Evolutionary conservation across 495 filamentous ascomycete genomes (phyloP).

Genomic region (Penicillium soppii): DNA sequence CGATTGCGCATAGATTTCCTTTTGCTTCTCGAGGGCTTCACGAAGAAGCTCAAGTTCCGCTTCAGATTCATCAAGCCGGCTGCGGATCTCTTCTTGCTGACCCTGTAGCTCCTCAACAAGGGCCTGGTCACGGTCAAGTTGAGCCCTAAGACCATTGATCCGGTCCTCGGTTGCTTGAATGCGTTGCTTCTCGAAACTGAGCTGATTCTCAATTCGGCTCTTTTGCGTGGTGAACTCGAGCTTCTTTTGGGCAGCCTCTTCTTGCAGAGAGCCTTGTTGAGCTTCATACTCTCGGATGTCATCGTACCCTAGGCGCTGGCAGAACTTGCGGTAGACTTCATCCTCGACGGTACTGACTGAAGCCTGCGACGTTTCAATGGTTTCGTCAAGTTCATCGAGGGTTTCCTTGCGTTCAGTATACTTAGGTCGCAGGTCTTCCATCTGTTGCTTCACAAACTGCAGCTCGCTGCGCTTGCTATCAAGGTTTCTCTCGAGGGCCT

Average conservation of each 20-base stretch:
- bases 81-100: conserved; percentile 72
- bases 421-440: conserved; percentile 74
- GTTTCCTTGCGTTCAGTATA: conserved; percentile 67
- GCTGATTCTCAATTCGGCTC: conserved; percentile 71
- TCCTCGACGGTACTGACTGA: conserved; percentile 86
- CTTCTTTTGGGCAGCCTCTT: conserved; percentile 83
- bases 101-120: conserved; percentile 67
- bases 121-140: conserved; percentile 60
- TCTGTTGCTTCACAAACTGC: conserved; percentile 64
- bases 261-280: conserved; percentile 86
- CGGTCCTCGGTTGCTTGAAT: conserved; percentile 67
- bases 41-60: conserved; percentile 76
- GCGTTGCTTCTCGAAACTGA: conserved; percentile 74
- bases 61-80: conserved; percentile 66
- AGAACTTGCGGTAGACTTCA: conserved; percentile 84
- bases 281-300: conserved; percentile 91
- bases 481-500: conserved; percentile 80
- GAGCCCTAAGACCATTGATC: conserved; percentile 63
- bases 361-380: conserved; percentile 67
- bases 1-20: conserved; percentile 62
- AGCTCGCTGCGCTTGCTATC: conserved; percentile 83
- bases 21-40: conserved; percentile 66
- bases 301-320: conserved; percentile 78
- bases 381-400: conserved; percentile 63
- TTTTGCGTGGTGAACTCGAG: conserved; percentile 84